Evolutionary conservation across 495 filamentous ascomycete genomes (phyloP), one percentile per base, ranked within the genome.

Genomic region (Aspergillus egyptiacus): DNA sequence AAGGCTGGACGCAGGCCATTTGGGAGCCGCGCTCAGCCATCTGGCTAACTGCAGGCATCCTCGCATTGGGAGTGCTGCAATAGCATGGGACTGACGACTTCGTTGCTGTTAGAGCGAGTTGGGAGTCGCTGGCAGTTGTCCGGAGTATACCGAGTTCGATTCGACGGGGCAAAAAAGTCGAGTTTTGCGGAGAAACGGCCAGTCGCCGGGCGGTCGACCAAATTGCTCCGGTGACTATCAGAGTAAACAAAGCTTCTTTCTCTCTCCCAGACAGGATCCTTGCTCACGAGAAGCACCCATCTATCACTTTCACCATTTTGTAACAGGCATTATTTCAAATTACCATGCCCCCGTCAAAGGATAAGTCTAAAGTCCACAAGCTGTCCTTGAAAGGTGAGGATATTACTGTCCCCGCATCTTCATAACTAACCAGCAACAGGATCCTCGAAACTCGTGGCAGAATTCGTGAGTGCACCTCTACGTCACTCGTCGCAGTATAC

Each of bases 301-400:
- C 31, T 20, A 3, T 36, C 5, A 22, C 20, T 35, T 5, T 24
- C 20, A 2, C 11, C 9, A 35, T 4, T 18, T 5, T n/a, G 2
- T 11, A 9, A 6, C 10, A 18, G 2, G 35, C 34, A 34, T 31
- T 35, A 17, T 20, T 32, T 46, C n/a, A 37, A 27, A 30, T 41
- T 61, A 60, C 22, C 23, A 71, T 72, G 69, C 55, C 69, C n/a
- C 54, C 69, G 22, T 75, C 83, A 46, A 88, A 89, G 59, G 89
- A 94, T 54, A 94, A 91, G 59, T 87, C 89, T 38, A 95, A 94
- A 68, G 80, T 87, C 30, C 91, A 96, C 75, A 96, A 91, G 72
- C 79, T 98, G 48, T 88, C 90, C 30, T 75, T 96, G 44, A 94
- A 91, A 77, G 91, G 91, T 83, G 49, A 43, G 66, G 20, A 32